phyloP scores from a whole-genome alignment of 306 rosid genomes.

The Malus fusca region DNA sequence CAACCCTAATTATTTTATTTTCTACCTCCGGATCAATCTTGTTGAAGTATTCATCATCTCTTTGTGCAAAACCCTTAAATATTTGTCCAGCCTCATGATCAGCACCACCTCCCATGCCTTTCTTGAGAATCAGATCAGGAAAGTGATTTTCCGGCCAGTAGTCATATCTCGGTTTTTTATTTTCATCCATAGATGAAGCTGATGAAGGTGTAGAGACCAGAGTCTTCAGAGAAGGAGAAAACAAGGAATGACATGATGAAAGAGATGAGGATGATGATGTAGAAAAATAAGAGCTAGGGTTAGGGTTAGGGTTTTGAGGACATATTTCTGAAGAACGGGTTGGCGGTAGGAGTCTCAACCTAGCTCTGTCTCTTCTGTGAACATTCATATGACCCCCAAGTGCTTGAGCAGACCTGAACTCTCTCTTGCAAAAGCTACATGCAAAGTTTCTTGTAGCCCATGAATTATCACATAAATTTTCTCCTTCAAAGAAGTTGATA shows the following conservation, averaged over 20 bases:
- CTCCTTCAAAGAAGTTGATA: slow-evolving; percentile 31
- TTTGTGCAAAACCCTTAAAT: slow-evolving; percentile 13
- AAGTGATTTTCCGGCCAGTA: background rate
- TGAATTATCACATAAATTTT: slow-evolving; percentile 24
- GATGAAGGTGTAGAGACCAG: slow-evolving; percentile 13
- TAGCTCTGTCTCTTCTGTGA: slow-evolving; percentile 83
- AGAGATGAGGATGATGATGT: slow-evolving; percentile 12
- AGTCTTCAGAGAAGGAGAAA: slow-evolving; percentile 16
- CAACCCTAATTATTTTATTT: slow-evolving; percentile 28
- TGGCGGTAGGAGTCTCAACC: slow-evolving; percentile 41
- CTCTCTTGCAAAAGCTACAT: slow-evolving; percentile 79
- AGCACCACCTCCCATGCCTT: background rate
- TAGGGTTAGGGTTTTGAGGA: slow-evolving; percentile 5
- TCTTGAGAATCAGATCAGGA: background rate
- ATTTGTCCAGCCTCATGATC: slow-evolving; percentile 14
- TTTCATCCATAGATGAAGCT: slow-evolving; percentile 16
- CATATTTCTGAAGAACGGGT: slow-evolving; percentile 31
- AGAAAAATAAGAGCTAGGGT: slow-evolving; percentile 27
- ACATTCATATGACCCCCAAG: slow-evolving; percentile 92
- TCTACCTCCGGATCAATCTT: slow-evolving; percentile 31
- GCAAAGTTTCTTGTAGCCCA: slow-evolving; percentile 56
- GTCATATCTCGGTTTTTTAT: slow-evolving; percentile 20
- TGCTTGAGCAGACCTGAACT: slow-evolving; percentile 81
- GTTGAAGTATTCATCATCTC: slow-evolving; percentile 19
- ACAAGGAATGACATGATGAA: slow-evolving; percentile 14